phyloP scores from a whole-genome alignment of 306 rosid genomes.

The cucumber (Cucumis sativus) region DNA sequence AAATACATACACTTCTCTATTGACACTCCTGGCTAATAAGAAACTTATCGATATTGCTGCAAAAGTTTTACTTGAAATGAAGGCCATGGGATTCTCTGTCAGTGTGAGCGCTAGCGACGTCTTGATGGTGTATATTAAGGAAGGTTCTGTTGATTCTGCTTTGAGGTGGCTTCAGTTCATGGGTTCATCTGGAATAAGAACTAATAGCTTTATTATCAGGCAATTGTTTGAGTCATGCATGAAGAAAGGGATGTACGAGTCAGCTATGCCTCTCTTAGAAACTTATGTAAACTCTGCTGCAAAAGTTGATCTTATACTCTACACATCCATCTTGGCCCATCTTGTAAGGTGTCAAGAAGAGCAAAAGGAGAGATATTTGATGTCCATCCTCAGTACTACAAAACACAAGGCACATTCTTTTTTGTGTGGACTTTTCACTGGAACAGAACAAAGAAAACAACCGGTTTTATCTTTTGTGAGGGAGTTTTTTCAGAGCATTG shows the following conservation, averaged over 20 bases:
- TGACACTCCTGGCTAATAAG: constrained; percentile 75
- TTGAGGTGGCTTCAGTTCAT: constrained; percentile 88
- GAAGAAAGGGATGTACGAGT: constrained; percentile 68
- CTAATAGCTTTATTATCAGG: constrained; percentile 77
- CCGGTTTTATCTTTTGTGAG: constrained; percentile 75
- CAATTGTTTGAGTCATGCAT: constrained; percentile 91
- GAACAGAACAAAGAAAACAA: constrained; percentile 76
- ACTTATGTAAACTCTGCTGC: constrained; percentile 74
- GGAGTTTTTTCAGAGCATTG: constrained; percentile 78
- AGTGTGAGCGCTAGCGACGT: constrained; percentile 91
- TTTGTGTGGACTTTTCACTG: constrained; percentile 84
- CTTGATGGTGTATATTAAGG: constrained; percentile 90
- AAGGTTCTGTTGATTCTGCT: constrained; percentile 81
- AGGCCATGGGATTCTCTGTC: constrained; percentile 80
- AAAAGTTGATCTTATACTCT: constrained; percentile 84
- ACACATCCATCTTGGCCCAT: constrained; percentile 85
- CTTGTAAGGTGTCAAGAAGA: constrained; percentile 92
- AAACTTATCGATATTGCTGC: constrained; percentile 69
- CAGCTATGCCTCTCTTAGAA: constrained; percentile 86
- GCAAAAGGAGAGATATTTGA: constrained; percentile 72
- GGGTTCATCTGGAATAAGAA: constrained; percentile 86
- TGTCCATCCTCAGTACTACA: constrained; percentile 78
- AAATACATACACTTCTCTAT: constrained; percentile 67
- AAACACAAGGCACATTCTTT: constrained; percentile 75
- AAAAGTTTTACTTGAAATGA: constrained; percentile 86